These are phyloP conservation scores for Anisogramma anomala DNA, from an alignment of 2,329 filamentous ascomycete species.

Conservation along the genomic window DNA sequence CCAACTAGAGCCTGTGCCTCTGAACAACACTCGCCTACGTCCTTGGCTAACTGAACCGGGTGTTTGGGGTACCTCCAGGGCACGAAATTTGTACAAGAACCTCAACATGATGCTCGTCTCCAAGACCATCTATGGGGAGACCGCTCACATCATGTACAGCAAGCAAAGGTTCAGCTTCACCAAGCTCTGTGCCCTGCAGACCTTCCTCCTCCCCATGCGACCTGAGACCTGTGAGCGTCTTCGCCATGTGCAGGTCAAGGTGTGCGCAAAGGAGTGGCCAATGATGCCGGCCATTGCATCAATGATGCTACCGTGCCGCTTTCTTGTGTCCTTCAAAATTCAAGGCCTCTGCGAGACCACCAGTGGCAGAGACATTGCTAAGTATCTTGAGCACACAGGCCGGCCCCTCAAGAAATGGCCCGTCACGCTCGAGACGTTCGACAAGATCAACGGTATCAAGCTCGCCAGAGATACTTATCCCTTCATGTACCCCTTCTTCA, in stretches of 20 bases:
- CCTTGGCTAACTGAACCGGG: background rate
- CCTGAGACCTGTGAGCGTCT: background rate
- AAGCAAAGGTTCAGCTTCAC: background rate
- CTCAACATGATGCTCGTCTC: background rate
- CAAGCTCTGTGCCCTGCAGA: background rate
- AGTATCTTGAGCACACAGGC: background rate
- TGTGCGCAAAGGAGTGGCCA: background rate
- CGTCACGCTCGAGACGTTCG: background rate
- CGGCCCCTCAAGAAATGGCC: background rate
- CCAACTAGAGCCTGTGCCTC: background rate
- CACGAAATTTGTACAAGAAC: background rate
- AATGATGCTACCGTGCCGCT: background rate
- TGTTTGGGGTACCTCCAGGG: background rate
- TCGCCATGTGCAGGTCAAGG: background rate
- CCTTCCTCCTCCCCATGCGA: background rate
- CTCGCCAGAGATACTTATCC: conserved; percentile 1
- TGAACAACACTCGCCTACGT: background rate
- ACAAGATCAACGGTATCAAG: background rate
- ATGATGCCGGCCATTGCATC: background rate
- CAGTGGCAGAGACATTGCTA: background rate
- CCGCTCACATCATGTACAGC: background rate
- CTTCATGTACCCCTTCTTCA: conserved; percentile 1
- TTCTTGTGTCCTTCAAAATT: background rate
- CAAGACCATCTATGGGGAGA: background rate
- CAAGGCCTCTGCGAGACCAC: background rate